These are phyloP conservation scores for Boletales sp. DNA, from an alignment of 768 basidiomycete genomes.

Conservation along the genomic window DNA sequence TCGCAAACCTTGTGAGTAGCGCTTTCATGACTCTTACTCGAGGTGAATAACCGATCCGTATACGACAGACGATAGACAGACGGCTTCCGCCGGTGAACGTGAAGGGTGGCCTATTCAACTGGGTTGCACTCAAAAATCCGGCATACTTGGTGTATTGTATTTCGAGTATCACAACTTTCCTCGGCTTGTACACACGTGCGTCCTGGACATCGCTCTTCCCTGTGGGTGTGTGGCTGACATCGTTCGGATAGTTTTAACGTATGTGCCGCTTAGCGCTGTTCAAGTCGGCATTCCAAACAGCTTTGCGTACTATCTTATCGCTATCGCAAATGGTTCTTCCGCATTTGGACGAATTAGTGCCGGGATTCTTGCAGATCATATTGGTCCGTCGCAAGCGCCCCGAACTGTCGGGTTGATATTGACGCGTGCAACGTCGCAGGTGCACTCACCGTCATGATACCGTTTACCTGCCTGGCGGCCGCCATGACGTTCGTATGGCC, in stretches of 20 bases:
- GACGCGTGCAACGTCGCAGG: constrained; percentile 36
- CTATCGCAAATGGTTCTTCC: constrained; percentile 67
- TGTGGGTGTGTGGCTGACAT: constrained; percentile 1
- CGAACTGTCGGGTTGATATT: neutral
- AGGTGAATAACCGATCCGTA: neutral
- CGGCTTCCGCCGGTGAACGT: constrained; percentile 53
- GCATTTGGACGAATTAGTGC: constrained; percentile 55
- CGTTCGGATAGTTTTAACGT: constrained; percentile 52
- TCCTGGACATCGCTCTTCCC: neutral
- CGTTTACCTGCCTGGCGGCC: constrained; percentile 54
- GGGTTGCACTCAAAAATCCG: constrained; percentile 42
- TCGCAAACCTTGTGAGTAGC: constrained; percentile 49
- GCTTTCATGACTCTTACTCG: too few relatives aligned
- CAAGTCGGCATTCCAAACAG: constrained; percentile 44
- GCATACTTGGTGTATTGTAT: constrained; percentile 55
- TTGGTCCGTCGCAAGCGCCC: constrained; percentile 36
- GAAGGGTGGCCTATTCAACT: constrained; percentile 57
- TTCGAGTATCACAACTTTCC: constrained; percentile 54
- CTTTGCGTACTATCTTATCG: constrained; percentile 61
- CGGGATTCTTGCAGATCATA: constrained; percentile 52
- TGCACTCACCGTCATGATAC: constrained; percentile 63
- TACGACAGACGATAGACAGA: constrained; percentile 33
- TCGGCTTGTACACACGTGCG: constrained; percentile 67
- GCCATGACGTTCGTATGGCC: constrained; percentile 72
- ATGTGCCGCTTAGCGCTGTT: constrained; percentile 57